Base-by-base conservation (phyloP, 1,284 basidiomycete species). In the Cryptococcus wingfieldii region DNA sequence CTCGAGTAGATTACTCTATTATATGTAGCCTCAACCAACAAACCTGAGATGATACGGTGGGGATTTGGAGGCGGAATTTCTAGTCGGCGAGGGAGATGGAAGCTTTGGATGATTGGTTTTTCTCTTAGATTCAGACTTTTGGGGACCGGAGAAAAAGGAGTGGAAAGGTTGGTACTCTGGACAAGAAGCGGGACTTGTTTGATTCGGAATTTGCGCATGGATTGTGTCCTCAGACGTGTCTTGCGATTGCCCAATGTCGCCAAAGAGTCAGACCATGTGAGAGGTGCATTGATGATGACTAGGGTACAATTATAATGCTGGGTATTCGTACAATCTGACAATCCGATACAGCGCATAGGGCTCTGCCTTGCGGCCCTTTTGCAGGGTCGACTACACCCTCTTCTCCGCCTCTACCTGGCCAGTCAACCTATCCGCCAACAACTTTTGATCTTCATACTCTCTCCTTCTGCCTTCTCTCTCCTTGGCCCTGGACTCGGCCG, bases 381-480 rank as follows among this genome's bases (percentile, higher is more conserved):
- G 23, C 23, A 23, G 23, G 23, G 23, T 23, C 23, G 23, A 23
- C 9, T 38, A 23, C 49, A 39, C 13, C 18, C 46, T 18, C 19
- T 31, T n/a, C 43, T 37, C 42, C 5, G 52, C 56, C 14, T 61
- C 62, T 53, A 67, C 65, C 49, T 64, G 58, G 43, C 23, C 47
- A 10, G 44, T 55, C 56, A 75, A 55, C 19, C 56, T 46, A 51
- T 49, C 58, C 44, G 56, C 69, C 25, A 75, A 52, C 2, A 44
- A 54, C 60, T 68, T 71, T 55, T 75, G 73, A 51, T 62, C 59
- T 47, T 67, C 60, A 54, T 75, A 75, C 56, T 75, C 73, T 39
- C 50, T 56, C 57, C 56, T 42, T 19, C 73, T 55, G 16, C 58
- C 62, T 27, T 59, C 44, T 16, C 73, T 58, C 55, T 75, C 73